A percentile compares a stretch with the other conserved stretches of the same genome.
Conservation (phyloP, 1,284 basidiomycete species). For the Amylostereum areolatum region DNA sequence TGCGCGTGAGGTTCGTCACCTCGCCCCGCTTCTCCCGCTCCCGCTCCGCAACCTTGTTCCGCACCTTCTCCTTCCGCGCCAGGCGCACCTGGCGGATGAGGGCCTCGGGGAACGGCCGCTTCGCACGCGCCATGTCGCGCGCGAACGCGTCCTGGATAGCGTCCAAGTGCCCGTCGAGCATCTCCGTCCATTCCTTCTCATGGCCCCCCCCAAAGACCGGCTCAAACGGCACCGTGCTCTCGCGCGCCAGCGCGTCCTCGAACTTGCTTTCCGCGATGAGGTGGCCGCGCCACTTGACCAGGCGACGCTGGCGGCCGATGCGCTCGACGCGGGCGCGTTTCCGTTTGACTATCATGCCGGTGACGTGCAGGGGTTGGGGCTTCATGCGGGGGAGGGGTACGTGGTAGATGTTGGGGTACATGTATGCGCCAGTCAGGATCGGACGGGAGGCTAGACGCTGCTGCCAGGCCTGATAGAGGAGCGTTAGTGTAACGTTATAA, state of each 20-base stretch:
- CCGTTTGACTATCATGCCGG: slow-evolving; percentile 64
- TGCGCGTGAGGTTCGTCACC: slow-evolving; percentile 38
- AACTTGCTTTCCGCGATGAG: slow-evolving; percentile 50
- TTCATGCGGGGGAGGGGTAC: slow-evolving; percentile 69
- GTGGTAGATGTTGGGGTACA: slow-evolving; percentile 58
- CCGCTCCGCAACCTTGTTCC: slow-evolving; percentile 55
- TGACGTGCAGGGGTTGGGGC: slow-evolving; percentile 67
- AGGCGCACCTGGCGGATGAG: slow-evolving; percentile 42
- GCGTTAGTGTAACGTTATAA: not conserved
- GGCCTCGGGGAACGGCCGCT: slow-evolving; percentile 37
- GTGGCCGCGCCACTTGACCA: slow-evolving; percentile 36
- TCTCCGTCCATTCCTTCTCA: slow-evolving; percentile 3
- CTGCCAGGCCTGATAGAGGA: slow-evolving; percentile 38
- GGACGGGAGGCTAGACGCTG: slow-evolving; percentile 47
- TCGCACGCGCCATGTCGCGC: slow-evolving; percentile 34
- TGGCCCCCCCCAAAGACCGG: slow-evolving; percentile 14
- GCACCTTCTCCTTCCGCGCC: slow-evolving; percentile 52
- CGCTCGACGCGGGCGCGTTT: slow-evolving; percentile 43
- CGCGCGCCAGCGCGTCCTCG: slow-evolving; percentile 34
- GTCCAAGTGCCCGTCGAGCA: slow-evolving; percentile 17
- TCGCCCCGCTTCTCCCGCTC: slow-evolving; percentile 58
- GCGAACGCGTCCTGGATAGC: slow-evolving; percentile 27
- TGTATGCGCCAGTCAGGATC: slow-evolving; percentile 62
- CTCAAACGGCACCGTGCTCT: slow-evolving; percentile 16
- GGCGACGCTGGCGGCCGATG: slow-evolving; percentile 22